A percentile compares a stretch with the other conserved stretches of the same genome.
phyloP scores from a whole-genome alignment of 305 asterid species.

The Fraxinus nigra region DNA sequence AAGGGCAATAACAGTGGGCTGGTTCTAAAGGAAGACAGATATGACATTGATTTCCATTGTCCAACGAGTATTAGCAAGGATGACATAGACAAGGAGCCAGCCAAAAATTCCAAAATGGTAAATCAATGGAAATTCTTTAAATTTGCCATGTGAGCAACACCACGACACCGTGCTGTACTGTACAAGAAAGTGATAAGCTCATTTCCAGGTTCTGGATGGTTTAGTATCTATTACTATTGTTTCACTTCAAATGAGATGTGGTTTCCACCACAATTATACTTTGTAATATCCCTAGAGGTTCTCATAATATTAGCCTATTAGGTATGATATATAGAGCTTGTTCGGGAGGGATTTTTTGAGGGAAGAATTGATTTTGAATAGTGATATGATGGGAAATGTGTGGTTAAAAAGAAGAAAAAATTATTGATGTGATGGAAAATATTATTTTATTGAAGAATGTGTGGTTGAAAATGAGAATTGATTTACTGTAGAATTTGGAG shows the following conservation, averaged over 20 bases:
- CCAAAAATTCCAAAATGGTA: background rate
- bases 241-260: slow-evolving; percentile 6
- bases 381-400: no score
- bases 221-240: background rate
- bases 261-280: background rate
- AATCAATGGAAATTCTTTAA: background rate
- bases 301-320: background rate
- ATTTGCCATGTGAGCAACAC: background rate
- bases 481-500: no score
- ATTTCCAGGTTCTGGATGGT: background rate
- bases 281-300: background rate
- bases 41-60: background rate
- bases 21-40: background rate
- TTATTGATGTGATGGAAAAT: no score
- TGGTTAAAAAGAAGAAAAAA: no score
- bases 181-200: slow-evolving; percentile 16
- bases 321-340: slow-evolving; percentile 19
- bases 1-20: background rate
- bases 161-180: background rate
- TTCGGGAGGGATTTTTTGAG: no score
- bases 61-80: background rate
- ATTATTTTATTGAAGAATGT: no score
- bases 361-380: no score
- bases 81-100: background rate
- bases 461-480: no score